These are phyloP conservation scores for Epichloe brachyelytri DNA, from an alignment of 2,329 filamentous ascomycete species.

Conservation along the genomic window DNA sequence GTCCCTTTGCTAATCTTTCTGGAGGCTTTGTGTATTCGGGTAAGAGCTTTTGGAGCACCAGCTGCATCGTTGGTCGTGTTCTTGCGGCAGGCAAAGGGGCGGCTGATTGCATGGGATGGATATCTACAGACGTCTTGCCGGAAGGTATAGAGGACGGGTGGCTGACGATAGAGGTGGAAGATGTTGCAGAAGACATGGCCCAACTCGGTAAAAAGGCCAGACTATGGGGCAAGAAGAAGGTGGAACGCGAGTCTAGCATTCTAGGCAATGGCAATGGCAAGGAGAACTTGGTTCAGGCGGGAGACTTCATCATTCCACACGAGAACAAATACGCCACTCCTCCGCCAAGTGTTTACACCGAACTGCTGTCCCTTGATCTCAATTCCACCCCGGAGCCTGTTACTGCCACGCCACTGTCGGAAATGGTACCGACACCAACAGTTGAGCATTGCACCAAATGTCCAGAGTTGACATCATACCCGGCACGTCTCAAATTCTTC, in stretches of 20 bases:
- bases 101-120: constrained; percentile 55
- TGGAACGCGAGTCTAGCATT: constrained; percentile 49
- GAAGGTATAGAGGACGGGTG: constrained; percentile 40
- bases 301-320: constrained; percentile 49
- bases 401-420: constrained; percentile 30
- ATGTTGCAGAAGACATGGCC: constrained; percentile 36
- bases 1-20: constrained; percentile 48
- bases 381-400: constrained; percentile 30
- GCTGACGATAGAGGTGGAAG: constrained; percentile 44
- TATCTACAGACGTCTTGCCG: constrained; percentile 47
- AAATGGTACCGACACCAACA: constrained; percentile 25
- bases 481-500: constrained; percentile 22
- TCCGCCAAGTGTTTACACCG: constrained; percentile 34
- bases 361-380: constrained; percentile 38
- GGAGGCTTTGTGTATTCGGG: constrained; percentile 50
- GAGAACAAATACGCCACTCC: constrained; percentile 39
- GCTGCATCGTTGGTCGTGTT: constrained; percentile 51
- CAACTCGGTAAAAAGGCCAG: constrained; percentile 42
- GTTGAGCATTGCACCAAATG: constrained; percentile 21
- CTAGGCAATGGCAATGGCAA: constrained; percentile 47
- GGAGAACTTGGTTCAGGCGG: constrained; percentile 39
- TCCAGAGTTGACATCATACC: constrained; percentile 22
- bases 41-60: constrained; percentile 58
- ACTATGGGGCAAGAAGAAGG: constrained; percentile 45
- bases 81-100: constrained; percentile 49